Base-by-base conservation (phyloP, 179 eudicot genomes). In the Carnegiea gigantea region DNA sequence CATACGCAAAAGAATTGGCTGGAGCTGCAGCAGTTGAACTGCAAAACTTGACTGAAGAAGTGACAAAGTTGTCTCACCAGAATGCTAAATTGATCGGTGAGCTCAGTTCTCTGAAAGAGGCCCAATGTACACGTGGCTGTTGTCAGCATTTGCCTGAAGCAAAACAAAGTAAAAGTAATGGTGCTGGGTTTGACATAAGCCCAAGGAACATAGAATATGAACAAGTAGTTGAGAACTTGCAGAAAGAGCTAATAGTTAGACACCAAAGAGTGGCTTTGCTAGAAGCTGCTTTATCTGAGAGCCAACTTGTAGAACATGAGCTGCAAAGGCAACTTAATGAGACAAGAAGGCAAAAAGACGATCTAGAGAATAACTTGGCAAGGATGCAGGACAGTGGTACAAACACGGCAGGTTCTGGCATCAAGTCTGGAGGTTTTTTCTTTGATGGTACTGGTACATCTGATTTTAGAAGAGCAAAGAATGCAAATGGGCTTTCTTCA, bases 1-100 rank as follows among this genome's bases (percentile, higher is more conserved):
- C 79, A 53, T 83, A 73, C 73, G 85, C 85, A 36, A 83, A 83
- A 67, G 85, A 83, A 49, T 40, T 83, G 70, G 85, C 85, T 49
- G 82, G 79, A 73, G 85, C 85, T 74, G 85, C 85, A 17, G 85
- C 85, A 73, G 70, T 79, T 78, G 85, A 83, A 74, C 85, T 83
- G 51, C 82, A 73, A 78, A 80, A 78, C 77, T 65, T 83, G 75
- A 83, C 85, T 15, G 85, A 78, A 49, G 85, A 83, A 65, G 79
- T 83, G 33, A 74, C 85, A 49, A 78, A 60, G 59, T 26, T 83
- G 70, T 83, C 85, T n/a, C 64, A 64, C 64, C 85, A 78, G 78
- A 83, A 83, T 83, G 75, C 82, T 65, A 80, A 83, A 33, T 74
- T 83, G 76, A 73, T 73, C 74, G 70, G 8, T 64, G 79, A 83